phyloP scores from a whole-genome alignment of 495 filamentous ascomycete species.

The Aspergillus asperescens region DNA sequence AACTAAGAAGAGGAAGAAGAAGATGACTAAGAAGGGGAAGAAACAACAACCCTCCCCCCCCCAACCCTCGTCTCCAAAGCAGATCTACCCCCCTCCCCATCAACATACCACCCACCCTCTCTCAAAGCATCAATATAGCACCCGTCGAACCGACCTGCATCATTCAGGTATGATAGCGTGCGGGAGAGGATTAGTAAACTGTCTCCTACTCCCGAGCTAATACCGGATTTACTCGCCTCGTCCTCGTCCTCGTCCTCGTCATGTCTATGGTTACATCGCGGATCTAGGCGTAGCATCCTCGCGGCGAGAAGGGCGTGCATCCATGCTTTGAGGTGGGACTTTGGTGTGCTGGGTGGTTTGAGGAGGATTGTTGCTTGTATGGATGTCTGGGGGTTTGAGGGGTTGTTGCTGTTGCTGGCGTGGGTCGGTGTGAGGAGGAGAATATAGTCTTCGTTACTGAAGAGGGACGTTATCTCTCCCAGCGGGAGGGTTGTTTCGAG shows the following conservation, averaged over 20 bases:
- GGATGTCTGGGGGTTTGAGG: too few relatives aligned
- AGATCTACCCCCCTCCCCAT: constrained; percentile 28
- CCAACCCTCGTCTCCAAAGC: constrained; percentile 54
- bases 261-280: neutral
- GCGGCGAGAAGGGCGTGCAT: constrained; percentile 62
- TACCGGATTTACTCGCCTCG: too few relatives aligned
- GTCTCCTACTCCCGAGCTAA: too few relatives aligned
- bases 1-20: too few relatives aligned
- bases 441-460: constrained; percentile 29
- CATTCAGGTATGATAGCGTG: constrained; percentile 29
- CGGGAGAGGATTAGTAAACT: constrained; percentile 11
- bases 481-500: constrained; percentile 22
- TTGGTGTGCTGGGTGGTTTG: constrained; percentile 50
- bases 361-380: constrained; percentile 47
- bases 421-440: constrained; percentile 20
- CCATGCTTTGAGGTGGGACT: constrained; percentile 64
- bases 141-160: constrained; percentile 35
- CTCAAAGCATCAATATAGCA: constrained; percentile 38
- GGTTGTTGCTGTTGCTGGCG: neutral
- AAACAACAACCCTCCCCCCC: constrained; percentile 26
- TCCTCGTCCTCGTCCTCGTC: too few relatives aligned
- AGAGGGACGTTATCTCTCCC: constrained; percentile 17
- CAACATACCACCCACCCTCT: constrained; percentile 56
- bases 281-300: constrained; percentile 7
- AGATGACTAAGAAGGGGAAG: neutral